Percentiles rank a stretch among this genome's conserved stretches.
These are phyloP conservation scores for Iberis pinnata DNA, from an alignment of 345 rosid genomes.

Conservation along the genomic window DNA sequence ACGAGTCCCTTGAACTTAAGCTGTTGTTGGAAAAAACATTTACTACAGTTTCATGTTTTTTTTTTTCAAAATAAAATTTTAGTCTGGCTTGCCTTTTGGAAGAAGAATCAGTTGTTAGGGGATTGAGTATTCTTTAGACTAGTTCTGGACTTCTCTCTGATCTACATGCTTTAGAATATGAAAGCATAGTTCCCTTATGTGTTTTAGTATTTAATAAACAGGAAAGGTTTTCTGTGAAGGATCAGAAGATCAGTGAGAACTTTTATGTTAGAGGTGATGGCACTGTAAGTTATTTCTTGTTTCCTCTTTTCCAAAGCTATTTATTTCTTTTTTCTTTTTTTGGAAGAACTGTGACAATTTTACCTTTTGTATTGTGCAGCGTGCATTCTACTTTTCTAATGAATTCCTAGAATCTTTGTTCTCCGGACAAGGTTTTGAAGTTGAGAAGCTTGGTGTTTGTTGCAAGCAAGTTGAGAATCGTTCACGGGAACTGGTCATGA, in stretches of 20 bases:
- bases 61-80: neutral
- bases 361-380: conserved; percentile 40
- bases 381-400: conserved; percentile 82
- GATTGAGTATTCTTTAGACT: neutral
- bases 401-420: conserved; percentile 64
- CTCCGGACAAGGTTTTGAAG: conserved; percentile 57
- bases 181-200: conserved; percentile 10
- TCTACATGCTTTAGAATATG: neutral
- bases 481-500: conserved; percentile 76
- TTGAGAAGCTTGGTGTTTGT: conserved; percentile 66
- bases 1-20: neutral
- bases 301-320: neutral
- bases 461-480: conserved; percentile 95
- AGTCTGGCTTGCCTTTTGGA: neutral
- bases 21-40: neutral
- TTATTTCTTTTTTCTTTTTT: conserved; percentile 11
- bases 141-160: conserved; percentile 4
- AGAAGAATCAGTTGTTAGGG: neutral
- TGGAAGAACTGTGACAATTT: conserved; percentile 2
- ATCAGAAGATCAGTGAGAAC: conserved; percentile 79
- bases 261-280: conserved; percentile 95
- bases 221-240: conserved; percentile 83
- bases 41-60: neutral
- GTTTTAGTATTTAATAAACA: conserved; percentile 30
- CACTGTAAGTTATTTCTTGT: conserved; percentile 54